phyloP scores from a whole-genome alignment of 345 rosid species.

The Syzygium grande region DNA sequence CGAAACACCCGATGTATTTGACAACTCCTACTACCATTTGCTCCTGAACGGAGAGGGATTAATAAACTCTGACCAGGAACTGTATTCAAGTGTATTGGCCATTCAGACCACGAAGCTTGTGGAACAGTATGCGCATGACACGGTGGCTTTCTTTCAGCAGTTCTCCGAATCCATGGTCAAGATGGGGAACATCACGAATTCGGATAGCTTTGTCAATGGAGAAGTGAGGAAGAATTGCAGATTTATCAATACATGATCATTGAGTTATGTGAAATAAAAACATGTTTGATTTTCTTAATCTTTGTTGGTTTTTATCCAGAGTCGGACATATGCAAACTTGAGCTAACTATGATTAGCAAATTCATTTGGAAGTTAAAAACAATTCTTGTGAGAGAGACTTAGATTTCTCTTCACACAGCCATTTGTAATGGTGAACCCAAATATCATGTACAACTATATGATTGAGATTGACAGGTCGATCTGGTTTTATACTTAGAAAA shows the following conservation, averaged over 20 bases:
- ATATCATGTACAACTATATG: neutral
- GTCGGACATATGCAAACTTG: neutral
- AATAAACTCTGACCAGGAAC: constrained; percentile 78
- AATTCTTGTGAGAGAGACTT: neutral
- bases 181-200: constrained; percentile 73
- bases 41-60: constrained; percentile 61
- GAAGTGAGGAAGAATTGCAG: constrained; percentile 80
- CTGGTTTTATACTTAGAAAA: neutral
- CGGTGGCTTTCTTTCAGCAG: constrained; percentile 66
- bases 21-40: constrained; percentile 52
- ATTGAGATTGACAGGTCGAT: neutral
- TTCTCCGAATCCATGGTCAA: constrained; percentile 87
- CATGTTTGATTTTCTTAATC: neutral
- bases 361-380: neutral
- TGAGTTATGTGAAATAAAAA: neutral
- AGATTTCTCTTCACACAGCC: neutral
- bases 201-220: constrained; percentile 50
- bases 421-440: neutral
- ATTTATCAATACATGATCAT: constrained; percentile 60
- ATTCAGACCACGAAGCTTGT: constrained; percentile 58
- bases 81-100: constrained; percentile 59
- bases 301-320: neutral
- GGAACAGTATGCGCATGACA: constrained; percentile 48
- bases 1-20: constrained; percentile 62
- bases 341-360: neutral